Evolutionary conservation across 2,329 filamentous ascomycete species (phyloP), one percentile per base, ranked within the genome.

Genomic region (Myriosclerotinia scirpicola): DNA sequence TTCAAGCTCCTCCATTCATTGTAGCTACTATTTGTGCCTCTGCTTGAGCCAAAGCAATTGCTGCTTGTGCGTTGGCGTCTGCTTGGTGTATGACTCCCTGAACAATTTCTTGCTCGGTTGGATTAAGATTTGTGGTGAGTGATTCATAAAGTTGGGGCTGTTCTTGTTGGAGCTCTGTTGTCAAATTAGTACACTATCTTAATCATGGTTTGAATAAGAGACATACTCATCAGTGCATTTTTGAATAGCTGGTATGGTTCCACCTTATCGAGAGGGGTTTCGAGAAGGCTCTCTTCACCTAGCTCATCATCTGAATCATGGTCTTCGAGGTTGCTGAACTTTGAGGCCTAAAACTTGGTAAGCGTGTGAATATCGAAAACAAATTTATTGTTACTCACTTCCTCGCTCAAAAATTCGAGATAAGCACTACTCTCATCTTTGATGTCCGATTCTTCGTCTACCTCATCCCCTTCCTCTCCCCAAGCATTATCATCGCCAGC

Each of bases 361-460:
- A 70, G 66, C 50, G 65, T 63, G 15, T 63, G 26, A 22, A 26
- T 54, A 36, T 30, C 6, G 7, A 14, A 66, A 34, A 56, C 15
- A 56, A 48, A 20, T 11, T 52, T 54, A 9, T 22, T 17, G 22
- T 17, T 38, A 75, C 83, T 77, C 76, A 89, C 90, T 82, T 98
- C 94, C 77, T 96, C 91, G 73, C 94, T 96, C 38, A 99, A 80
- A 81, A 99, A 99, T 72, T 98, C 93, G 56, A 99, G 86, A 77
- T 99, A 99, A 7, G 94, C 92, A 34, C 91, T 90, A 77, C 92
- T 95, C 79, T 98, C 94, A 74, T 97, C 94, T 75, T 93, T 91
- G 73, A 88, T 84, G 69, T 97, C 90, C 3, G 77, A 78, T 17
- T 80, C 75, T 9, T 80, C 80, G 9, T 80, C 75, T 38, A 79